These are phyloP conservation scores for Venturia aucupariae DNA, from an alignment of 2,329 filamentous ascomycete species.

Conservation along the genomic window DNA sequence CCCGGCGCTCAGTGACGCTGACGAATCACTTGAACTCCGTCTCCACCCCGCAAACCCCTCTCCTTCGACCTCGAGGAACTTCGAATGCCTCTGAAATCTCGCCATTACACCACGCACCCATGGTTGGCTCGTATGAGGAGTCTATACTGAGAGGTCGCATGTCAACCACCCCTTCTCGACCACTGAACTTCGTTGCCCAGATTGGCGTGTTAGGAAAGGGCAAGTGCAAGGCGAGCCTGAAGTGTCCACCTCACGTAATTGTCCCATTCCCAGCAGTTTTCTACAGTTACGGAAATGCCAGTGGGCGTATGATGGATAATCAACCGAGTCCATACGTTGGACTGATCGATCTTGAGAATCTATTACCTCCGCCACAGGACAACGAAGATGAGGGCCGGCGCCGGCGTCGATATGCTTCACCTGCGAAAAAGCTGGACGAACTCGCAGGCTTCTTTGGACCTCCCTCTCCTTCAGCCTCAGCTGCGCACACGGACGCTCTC, in stretches of 20 bases:
- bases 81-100: slow-evolving; percentile 68
- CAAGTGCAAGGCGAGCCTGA: slow-evolving; percentile 75
- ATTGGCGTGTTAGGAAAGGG: slow-evolving; percentile 88
- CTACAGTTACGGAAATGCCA: slow-evolving; percentile 67
- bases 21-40: slow-evolving; percentile 33
- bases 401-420: slow-evolving; percentile 16
- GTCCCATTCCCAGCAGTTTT: slow-evolving; percentile 91
- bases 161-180: slow-evolving; percentile 91
- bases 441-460: background rate
- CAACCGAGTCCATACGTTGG: slow-evolving; percentile 95
- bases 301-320: slow-evolving; percentile 49
- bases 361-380: background rate
- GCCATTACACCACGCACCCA: slow-evolving; percentile 77
- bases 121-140: slow-evolving; percentile 97
- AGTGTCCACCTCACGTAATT: slow-evolving; percentile 82
- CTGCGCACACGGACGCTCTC: background rate
- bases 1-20: slow-evolving; percentile 63
- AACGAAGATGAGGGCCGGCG: slow-evolving; percentile 4
- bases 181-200: slow-evolving; percentile 85
- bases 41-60: slow-evolving; percentile 35
- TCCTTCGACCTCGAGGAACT: slow-evolving; percentile 49
- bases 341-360: slow-evolving; percentile 78
- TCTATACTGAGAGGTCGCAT: slow-evolving; percentile 90
- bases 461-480: background rate
- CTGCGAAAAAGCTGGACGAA: slow-evolving; percentile 17